Percentiles rank a stretch among this genome's conserved stretches.
Conservation (phyloP, 345 rosid genomes). For the Aquilaria sinensis region DNA sequence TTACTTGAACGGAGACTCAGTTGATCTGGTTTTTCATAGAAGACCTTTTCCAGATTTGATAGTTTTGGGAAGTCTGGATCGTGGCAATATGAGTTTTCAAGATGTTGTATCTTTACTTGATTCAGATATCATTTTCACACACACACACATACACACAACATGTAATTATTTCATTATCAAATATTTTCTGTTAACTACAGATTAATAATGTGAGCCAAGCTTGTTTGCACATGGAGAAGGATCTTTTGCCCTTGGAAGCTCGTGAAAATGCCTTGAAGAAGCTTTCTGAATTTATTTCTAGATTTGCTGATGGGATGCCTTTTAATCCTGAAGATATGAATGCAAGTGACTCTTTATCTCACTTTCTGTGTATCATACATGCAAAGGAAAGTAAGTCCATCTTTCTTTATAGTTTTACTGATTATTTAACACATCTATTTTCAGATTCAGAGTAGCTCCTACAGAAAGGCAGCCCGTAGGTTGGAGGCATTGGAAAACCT, state of each 20-base stretch:
- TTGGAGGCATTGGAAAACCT: slow-evolving; percentile 85
- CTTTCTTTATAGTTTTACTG: slow-evolving; percentile 11
- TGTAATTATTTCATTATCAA: not conserved
- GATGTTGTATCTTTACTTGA: too few relatives aligned
- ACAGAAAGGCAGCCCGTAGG: slow-evolving; percentile 66
- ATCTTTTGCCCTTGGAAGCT: slow-evolving; percentile 79
- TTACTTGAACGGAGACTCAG: too few relatives aligned
- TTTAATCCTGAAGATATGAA: slow-evolving; percentile 93
- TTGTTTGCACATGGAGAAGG: slow-evolving; percentile 65
- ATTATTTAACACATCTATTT: not conserved
- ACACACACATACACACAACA: too few relatives aligned
- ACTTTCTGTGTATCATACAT: slow-evolving; percentile 8
- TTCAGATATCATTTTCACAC: too few relatives aligned
- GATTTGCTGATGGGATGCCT: slow-evolving; percentile 70
- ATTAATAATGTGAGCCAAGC: slow-evolving; percentile 72
- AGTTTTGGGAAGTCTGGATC: too few relatives aligned
- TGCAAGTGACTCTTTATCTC: slow-evolving; percentile 24
- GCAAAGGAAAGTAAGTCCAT: not conserved
- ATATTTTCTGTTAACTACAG: slow-evolving; percentile 37
- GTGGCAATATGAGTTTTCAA: too few relatives aligned
- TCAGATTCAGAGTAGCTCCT: slow-evolving; percentile 75
- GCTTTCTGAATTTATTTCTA: slow-evolving; percentile 70
- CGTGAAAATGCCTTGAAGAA: slow-evolving; percentile 87
- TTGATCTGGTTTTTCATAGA: too few relatives aligned
- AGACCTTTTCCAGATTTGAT: too few relatives aligned